Evolutionary conservation across 768 basidiomycete genomes (phyloP).

Genomic region (Serendipita vermifera): DNA sequence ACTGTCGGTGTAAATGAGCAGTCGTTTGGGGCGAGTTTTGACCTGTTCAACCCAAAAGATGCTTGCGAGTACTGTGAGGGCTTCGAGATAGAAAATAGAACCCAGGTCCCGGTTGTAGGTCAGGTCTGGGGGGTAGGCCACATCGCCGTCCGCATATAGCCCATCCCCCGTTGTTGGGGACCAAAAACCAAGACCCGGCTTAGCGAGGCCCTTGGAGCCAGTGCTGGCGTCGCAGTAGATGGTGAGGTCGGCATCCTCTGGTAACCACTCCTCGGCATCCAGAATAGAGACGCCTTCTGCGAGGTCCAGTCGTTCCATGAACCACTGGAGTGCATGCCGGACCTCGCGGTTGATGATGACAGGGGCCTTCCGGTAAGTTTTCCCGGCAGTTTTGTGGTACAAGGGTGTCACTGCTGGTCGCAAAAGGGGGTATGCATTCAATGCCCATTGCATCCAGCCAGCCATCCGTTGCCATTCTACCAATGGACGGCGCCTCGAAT

Average conservation of each 20-base stretch:
- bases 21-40: slow-evolving; percentile 3
- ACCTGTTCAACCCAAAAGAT: neutral
- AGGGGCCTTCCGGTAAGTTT: slow-evolving; percentile 4
- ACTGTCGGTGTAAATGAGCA: slow-evolving; percentile 20
- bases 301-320: neutral
- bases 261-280: slow-evolving; percentile 8
- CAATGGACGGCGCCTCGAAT: too few relatives aligned
- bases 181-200: slow-evolving; percentile 18
- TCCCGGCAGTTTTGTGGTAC: slow-evolving; percentile 10
- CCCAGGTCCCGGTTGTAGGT: too few relatives aligned
- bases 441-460: slow-evolving; percentile 11
- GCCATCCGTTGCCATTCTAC: slow-evolving; percentile 10
- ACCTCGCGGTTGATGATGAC: too few relatives aligned
- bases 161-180: slow-evolving; percentile 10
- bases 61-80: slow-evolving; percentile 8
- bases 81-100: slow-evolving; percentile 13
- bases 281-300: slow-evolving; percentile 6
- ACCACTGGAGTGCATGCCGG: slow-evolving; percentile 9
- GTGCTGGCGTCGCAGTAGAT: slow-evolving; percentile 21
- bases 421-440: slow-evolving; percentile 10
- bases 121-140: neutral
- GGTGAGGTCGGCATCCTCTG: slow-evolving; percentile 8
- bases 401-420: slow-evolving; percentile 9
- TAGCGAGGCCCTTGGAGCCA: too few relatives aligned
- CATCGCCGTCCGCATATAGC: slow-evolving; percentile 7